Conservation (phyloP, 352 stramenopile genomes). For the Phytophthora sansomeana region DNA sequence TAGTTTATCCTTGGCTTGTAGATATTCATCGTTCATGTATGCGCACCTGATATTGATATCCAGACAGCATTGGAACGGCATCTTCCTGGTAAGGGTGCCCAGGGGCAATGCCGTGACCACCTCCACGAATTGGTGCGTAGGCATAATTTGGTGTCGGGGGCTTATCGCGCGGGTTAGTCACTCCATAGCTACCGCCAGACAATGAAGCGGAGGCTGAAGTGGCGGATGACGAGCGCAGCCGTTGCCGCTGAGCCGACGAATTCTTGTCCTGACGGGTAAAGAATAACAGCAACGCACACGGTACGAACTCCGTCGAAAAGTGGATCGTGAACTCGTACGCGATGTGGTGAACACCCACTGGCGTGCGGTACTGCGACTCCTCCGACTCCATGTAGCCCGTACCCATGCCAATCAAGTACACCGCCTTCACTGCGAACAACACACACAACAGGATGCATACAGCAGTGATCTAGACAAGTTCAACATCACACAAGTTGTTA, state of each 20-base stretch:
- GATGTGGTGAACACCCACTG: constrained; percentile 72
- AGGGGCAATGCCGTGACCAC: constrained; percentile 36
- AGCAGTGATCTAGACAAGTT: constrained; percentile 64
- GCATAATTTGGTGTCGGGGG: constrained; percentile 49
- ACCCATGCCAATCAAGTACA: constrained; percentile 81
- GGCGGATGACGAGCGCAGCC: constrained; percentile 35
- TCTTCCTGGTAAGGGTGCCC: constrained; percentile 57
- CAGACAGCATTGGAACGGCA: constrained; percentile 58
- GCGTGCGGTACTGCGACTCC: constrained; percentile 66
- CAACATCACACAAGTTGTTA: constrained; percentile 16
- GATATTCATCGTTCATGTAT: not conserved
- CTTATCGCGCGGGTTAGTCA: constrained; percentile 43
- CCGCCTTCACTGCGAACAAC: constrained; percentile 67
- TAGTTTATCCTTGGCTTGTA: too few species aligned
- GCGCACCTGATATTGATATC: constrained; percentile 73
- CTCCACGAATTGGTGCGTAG: constrained; percentile 45
- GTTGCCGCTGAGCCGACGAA: constrained; percentile 28
- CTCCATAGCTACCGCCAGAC: constrained; percentile 41
- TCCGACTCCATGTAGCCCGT: constrained; percentile 67
- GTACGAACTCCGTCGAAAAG: constrained; percentile 79
- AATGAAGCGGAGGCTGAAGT: constrained; percentile 41
- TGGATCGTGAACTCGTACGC: constrained; percentile 78
- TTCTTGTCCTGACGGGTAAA: constrained; percentile 66
- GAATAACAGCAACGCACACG: constrained; percentile 67
- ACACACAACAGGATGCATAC: constrained; percentile 79